Conservation (phyloP, 441 rosid genomes). For the Gossypium davidsonii region DNA sequence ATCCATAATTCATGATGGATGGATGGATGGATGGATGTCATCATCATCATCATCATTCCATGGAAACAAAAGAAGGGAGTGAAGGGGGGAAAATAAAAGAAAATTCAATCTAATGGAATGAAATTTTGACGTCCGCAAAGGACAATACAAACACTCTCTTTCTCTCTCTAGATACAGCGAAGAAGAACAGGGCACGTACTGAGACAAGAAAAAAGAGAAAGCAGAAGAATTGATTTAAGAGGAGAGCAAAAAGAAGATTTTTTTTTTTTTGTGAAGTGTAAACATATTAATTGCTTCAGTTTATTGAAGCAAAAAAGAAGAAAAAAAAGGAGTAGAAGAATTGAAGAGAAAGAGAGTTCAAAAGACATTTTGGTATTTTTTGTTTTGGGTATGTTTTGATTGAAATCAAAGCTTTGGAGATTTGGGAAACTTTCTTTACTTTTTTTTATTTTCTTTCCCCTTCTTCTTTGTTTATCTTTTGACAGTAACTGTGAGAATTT, state of each 20-base stretch:
- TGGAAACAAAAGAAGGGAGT: slow-evolving; percentile 14
- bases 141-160: slow-evolving; percentile 31
- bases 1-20: slow-evolving; percentile 9
- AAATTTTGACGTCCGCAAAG: slow-evolving; percentile 97
- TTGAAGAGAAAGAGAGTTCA: neutral
- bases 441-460: neutral
- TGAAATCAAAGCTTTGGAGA: slow-evolving; percentile 12
- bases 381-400: neutral
- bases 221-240: slow-evolving; percentile 16
- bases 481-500: slow-evolving; percentile 9
- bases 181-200: slow-evolving; percentile 43
- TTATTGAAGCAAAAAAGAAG: slow-evolving; percentile 12
- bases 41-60: neutral
- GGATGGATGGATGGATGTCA: neutral
- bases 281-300: slow-evolving; percentile 6
- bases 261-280: slow-evolving; percentile 1
- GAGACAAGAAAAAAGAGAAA: slow-evolving; percentile 18
- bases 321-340: neutral
- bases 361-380: neutral
- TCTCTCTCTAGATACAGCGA: slow-evolving; percentile 63
- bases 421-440: slow-evolving; percentile 11
- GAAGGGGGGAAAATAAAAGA: slow-evolving; percentile 21
- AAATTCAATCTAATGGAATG: slow-evolving; percentile 70
- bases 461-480: slow-evolving; percentile 2
- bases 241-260: neutral